Evolutionary conservation across 1,139 yeast species (phyloP).

Genomic region (Hyphopichia burtonii): DNA sequence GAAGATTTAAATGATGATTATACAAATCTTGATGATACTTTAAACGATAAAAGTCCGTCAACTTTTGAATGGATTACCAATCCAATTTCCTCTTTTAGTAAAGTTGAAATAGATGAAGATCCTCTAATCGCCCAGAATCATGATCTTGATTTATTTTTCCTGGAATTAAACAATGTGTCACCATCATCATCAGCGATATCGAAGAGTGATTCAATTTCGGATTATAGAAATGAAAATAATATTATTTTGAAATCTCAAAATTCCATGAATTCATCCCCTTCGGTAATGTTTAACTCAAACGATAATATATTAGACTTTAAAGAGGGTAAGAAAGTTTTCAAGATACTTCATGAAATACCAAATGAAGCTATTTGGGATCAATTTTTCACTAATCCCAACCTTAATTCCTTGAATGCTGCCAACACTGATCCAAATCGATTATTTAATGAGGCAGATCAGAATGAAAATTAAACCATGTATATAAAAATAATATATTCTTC

Average conservation of each 20-base stretch:
- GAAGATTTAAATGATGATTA: slow-evolving; percentile 20
- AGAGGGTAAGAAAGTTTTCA: slow-evolving; percentile 58
- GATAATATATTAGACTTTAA: slow-evolving; percentile 8
- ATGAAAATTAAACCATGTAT: neutral
- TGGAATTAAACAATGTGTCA: slow-evolving; percentile 35
- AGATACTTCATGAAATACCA: slow-evolving; percentile 64
- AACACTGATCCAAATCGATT: slow-evolving; percentile 1
- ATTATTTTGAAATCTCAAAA: neutral
- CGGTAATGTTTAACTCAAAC: neutral
- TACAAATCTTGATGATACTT: neutral
- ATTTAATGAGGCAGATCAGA: neutral
- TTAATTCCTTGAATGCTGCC: neutral
- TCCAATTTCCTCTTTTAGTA: neutral
- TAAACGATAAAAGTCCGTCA: neutral
- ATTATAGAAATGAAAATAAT: neutral
- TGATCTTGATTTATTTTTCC: slow-evolving; percentile 45
- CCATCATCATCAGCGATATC: slow-evolving; percentile 12
- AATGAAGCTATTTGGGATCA: slow-evolving; percentile 78
- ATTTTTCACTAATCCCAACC: slow-evolving; percentile 46
- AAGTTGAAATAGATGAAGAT: neutral
- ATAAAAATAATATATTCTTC: too few relatives aligned
- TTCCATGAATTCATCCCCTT: slow-evolving; percentile 3
- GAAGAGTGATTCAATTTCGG: neutral
- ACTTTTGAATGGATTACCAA: neutral
- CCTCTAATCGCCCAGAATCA: neutral